These are phyloP conservation scores for Komagataea norvegica DNA, from an alignment of 1,139 yeast species.

Conservation along the genomic window DNA sequence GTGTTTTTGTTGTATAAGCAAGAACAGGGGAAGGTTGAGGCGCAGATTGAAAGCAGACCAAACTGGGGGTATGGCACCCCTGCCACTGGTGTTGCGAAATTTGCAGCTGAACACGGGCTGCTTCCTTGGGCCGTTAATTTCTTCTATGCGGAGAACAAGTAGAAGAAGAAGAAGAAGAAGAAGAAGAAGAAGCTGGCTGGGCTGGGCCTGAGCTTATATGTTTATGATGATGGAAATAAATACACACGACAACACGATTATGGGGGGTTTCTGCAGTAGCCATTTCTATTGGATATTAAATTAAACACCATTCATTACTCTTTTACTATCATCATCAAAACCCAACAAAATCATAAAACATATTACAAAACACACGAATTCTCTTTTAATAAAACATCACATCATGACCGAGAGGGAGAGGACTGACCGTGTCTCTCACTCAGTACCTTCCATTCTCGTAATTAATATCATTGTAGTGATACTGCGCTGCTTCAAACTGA, in stretches of 20 bases:
- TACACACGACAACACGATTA: no score
- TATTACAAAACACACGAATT: no score
- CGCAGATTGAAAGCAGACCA: constrained; percentile 48
- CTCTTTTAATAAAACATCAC: background rate
- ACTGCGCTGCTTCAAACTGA: constrained; percentile 5
- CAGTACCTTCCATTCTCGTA: constrained; percentile 12
- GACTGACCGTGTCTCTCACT: background rate
- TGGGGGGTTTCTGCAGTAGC: background rate
- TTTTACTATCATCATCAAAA: no score
- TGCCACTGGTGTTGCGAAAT: constrained; percentile 69
- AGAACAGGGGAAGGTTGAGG: constrained; percentile 29
- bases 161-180: no score
- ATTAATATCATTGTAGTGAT: constrained; percentile 15
- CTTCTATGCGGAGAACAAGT: constrained; percentile 35
- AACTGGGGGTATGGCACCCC: constrained; percentile 86
- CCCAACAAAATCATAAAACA: background rate
- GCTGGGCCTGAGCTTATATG: no score
- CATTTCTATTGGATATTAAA: no score
- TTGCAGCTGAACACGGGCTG: constrained; percentile 60
- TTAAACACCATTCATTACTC: no score
- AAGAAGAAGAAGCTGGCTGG: no score
- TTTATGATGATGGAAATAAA: no score
- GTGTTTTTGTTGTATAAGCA: constrained; percentile 74
- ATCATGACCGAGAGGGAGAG: background rate
- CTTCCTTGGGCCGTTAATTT: constrained; percentile 77